phyloP scores from a whole-genome alignment of 2,329 filamentous ascomycete genomes.

The Penicillium sp. region DNA sequence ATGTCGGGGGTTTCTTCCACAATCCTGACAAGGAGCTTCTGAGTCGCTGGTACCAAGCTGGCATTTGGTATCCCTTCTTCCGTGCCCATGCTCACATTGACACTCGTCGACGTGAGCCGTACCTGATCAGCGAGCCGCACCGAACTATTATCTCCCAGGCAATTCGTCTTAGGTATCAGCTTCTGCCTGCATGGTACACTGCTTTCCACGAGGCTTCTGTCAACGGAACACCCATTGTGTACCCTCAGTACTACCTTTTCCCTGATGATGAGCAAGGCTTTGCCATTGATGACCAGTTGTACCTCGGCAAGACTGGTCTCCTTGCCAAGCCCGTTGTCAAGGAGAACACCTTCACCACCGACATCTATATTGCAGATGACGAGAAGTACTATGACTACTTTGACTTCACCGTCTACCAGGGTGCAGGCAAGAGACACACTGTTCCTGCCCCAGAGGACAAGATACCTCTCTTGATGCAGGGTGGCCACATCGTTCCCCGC shows the following conservation, averaged over 20 bases:
- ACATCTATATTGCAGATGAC: constrained; percentile 84
- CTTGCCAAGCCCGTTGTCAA: constrained; percentile 88
- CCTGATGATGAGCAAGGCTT: constrained; percentile 85
- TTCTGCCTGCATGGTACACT: constrained; percentile 94
- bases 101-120: constrained; percentile 88
- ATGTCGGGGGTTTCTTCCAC: constrained; percentile 97
- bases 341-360: constrained; percentile 68
- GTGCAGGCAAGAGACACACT: constrained; percentile 67
- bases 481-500: constrained; percentile 86
- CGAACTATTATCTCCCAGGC: constrained; percentile 82
- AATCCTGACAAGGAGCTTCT: constrained; percentile 91
- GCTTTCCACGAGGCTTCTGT: constrained; percentile 87
- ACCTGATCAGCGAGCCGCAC: constrained; percentile 80
- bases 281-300: constrained; percentile 86
- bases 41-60: constrained; percentile 93
- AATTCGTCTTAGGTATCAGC: constrained; percentile 79
- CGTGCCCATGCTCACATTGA: constrained; percentile 96
- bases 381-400: constrained; percentile 96
- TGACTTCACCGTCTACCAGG: constrained; percentile 73
- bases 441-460: constrained; percentile 78
- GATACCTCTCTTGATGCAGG: constrained; percentile 87
- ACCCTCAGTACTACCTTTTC: constrained; percentile 90
- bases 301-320: constrained; percentile 81
- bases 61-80: constrained; percentile 98
- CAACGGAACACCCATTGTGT: constrained; percentile 80